phyloP scores from a whole-genome alignment of 2,329 filamentous ascomycete genomes.

The Coniochaeta sp. region DNA sequence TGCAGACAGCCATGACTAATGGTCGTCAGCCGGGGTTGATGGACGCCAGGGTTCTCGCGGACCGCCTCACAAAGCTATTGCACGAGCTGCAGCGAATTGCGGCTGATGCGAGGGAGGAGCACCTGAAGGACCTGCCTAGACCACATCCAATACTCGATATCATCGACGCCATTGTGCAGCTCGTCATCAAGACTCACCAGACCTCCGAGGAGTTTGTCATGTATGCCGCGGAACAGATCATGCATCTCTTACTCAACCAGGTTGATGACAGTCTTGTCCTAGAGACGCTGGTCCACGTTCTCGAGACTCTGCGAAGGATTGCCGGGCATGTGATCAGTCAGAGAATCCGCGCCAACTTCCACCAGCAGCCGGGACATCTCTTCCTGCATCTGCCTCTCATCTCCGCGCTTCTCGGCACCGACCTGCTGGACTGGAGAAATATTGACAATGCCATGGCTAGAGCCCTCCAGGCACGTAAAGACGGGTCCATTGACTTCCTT shows the following conservation, averaged over 20 bases:
- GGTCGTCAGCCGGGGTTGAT: constrained; percentile 41
- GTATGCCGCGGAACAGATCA: constrained; percentile 53
- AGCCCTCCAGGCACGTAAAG: constrained; percentile 62
- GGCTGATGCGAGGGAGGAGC: constrained; percentile 46
- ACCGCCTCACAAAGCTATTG: constrained; percentile 50
- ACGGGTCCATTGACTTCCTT: constrained; percentile 70
- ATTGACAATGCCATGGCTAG: constrained; percentile 68
- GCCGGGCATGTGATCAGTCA: constrained; percentile 45
- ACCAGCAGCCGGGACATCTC: constrained; percentile 45
- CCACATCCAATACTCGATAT: constrained; percentile 54
- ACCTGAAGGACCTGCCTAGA: constrained; percentile 51
- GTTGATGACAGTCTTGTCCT: constrained; percentile 48
- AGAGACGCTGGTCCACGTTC: constrained; percentile 54
- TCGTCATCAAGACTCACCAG: constrained; percentile 56
- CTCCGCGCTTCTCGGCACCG: constrained; percentile 48
- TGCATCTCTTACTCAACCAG: constrained; percentile 45
- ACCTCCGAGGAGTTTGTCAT: constrained; percentile 52
- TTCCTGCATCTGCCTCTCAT: constrained; percentile 52
- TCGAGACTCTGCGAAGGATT: constrained; percentile 54
- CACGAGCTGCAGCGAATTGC: constrained; percentile 49
- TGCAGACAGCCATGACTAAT: constrained; percentile 40
- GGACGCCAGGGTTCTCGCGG: constrained; percentile 44
- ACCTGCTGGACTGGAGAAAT: constrained; percentile 54
- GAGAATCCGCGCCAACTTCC: constrained; percentile 48
- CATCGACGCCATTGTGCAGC: constrained; percentile 52